Percentiles rank a stretch among this genome's conserved stretches.
Conservation (phyloP, 2,329 filamentous ascomycete genomes). For the Alternaria solani region DNA sequence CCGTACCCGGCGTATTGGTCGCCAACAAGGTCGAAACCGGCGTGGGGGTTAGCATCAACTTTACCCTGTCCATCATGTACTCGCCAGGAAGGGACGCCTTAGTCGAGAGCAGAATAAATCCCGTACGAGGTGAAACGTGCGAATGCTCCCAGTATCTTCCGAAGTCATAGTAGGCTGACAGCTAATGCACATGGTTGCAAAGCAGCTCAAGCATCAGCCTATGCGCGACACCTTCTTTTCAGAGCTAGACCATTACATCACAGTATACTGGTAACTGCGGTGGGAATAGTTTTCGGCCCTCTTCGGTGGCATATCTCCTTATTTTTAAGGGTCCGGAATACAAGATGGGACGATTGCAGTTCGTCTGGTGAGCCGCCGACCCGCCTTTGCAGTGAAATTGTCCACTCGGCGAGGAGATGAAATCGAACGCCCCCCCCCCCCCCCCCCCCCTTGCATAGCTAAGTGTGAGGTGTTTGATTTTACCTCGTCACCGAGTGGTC, state of each 20-base stretch:
- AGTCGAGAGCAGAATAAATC: conserved; percentile 2
- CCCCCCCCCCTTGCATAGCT: too few relatives aligned
- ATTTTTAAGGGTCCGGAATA: background rate
- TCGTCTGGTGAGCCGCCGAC: conserved; percentile 11
- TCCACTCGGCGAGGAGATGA: too few relatives aligned
- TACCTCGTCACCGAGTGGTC: background rate
- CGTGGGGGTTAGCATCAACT: background rate
- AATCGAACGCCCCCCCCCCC: too few relatives aligned
- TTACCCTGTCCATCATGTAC: background rate
- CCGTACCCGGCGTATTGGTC: background rate
- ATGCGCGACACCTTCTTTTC: background rate
- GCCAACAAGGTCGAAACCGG: background rate
- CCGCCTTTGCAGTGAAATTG: conserved; percentile 1
- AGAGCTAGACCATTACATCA: background rate
- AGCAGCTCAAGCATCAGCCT: background rate
- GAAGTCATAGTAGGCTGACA: background rate
- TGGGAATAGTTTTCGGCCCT: background rate
- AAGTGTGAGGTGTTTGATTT: too few relatives aligned
- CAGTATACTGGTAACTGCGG: background rate
- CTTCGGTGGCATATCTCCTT: background rate
- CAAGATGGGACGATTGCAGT: background rate
- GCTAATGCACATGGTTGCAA: background rate
- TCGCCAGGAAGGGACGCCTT: background rate
- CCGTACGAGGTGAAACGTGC: conserved; percentile 6
- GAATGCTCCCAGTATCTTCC: background rate